Base-by-base conservation (phyloP, 202 grass and related monocot species). In the Schoenoplectus triqueter region DNA sequence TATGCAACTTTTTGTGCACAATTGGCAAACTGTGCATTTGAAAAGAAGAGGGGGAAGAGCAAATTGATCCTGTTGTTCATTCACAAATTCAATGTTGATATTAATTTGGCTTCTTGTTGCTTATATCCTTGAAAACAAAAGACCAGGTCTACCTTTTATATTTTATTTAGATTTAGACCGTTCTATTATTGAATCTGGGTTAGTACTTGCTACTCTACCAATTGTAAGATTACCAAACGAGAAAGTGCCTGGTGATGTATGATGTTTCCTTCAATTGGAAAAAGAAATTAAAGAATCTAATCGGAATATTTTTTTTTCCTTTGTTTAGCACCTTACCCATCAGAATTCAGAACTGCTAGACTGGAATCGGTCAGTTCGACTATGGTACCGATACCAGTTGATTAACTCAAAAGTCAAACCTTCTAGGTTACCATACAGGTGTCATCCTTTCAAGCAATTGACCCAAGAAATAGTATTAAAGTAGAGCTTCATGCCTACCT, bases 1-100 rank as follows among this genome's bases (percentile, higher is more conserved):
- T 31, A 11, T 55, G 47, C 60, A 60, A 42, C 56, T 56, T 78
- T 78, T 77, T 78, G 10, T 78, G 69, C 46, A 50, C 6, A 78
- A 21, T 17, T 44, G 51, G 39, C 31, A 18, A 78, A 17, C 6
- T 78, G 13, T 17, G 13, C 52, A 44, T 44, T 78, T 42, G 74
- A 17, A 44, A 42, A 11, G 4, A 39, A 60, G 10, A 6, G 45
- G 50, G 10, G 10, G 2, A 61, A 60, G 11, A 44, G 54, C 31
- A 60, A 78, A 10, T 78, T 78, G 13, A 7, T 59, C 31, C 3
- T 59, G 51, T 9, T 59, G 52, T 78, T 59, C 6, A 42, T 41
- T 59, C 14, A 54, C 1, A 10, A 73, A 10, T 14, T 69, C 3
- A 73, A 50, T 0, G 9, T 2, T 20, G 8, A 21, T 73, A 3